Conservation (phyloP, 345 rosid genomes). For the Bruguiera sexangula region DNA sequence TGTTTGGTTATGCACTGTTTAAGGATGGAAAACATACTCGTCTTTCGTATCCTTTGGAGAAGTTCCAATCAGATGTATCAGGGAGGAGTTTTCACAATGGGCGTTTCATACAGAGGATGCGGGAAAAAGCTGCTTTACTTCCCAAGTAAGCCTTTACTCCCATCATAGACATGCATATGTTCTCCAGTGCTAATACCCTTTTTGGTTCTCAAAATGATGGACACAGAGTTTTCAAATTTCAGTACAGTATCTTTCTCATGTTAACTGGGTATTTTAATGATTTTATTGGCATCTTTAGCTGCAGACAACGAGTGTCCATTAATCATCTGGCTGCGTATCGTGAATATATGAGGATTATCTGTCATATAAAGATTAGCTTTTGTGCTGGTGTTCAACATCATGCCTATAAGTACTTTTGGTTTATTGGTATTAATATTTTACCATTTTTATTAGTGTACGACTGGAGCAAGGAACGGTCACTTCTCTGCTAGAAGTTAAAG, state of each 20-base stretch:
- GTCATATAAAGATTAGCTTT: neutral
- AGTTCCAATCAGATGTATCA: conserved; percentile 38
- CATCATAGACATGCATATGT: neutral
- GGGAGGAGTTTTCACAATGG: conserved; percentile 65
- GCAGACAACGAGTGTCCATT: neutral
- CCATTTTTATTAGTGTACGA: conserved; percentile 38
- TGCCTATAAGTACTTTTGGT: neutral
- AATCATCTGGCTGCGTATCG: neutral
- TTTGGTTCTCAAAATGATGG: neutral
- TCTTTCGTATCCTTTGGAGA: conserved; percentile 44
- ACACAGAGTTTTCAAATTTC: neutral
- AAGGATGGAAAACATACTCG: conserved; percentile 40
- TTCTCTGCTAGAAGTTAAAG: conserved; percentile 62
- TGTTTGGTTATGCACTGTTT: conserved; percentile 51
- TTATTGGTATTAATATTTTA: neutral
- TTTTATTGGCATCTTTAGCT: neutral
- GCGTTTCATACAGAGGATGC: conserved; percentile 54
- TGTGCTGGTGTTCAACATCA: neutral
- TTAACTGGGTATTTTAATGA: too few relatives aligned
- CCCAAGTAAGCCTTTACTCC: conserved; percentile 31
- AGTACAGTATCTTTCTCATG: neutral
- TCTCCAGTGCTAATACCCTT: neutral
- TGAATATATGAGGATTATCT: neutral
- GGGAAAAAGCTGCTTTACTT: conserved; percentile 46
- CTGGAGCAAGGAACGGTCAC: conserved; percentile 75